A percentile compares a stretch with the other conserved stretches of the same genome.
Evolutionary conservation across 1,139 yeast species (phyloP).

Genomic region (Suhomyces bokatorum): DNA sequence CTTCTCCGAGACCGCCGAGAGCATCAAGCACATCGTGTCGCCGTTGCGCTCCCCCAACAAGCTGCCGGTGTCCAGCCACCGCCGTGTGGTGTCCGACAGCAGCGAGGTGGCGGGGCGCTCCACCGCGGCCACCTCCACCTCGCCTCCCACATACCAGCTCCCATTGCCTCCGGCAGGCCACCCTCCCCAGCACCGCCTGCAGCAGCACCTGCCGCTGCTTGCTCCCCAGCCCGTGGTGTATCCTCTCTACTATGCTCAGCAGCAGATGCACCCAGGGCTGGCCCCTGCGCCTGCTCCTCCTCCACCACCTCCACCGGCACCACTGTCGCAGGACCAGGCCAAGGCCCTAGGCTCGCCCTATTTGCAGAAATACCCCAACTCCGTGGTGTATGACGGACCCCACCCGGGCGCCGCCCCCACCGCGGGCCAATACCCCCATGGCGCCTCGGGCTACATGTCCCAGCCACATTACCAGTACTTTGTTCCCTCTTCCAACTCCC

Average conservation of each 20-base stretch:
- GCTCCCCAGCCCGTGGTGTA: slow-evolving; percentile 24
- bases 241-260: slow-evolving; percentile 25
- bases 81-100: slow-evolving; percentile 31
- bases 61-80: slow-evolving; percentile 31
- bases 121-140: slow-evolving; percentile 11
- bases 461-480: slow-evolving; percentile 31
- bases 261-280: too few relatives aligned
- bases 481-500: slow-evolving; percentile 24
- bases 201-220: slow-evolving; percentile 18
- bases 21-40: slow-evolving; percentile 26
- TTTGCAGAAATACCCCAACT: slow-evolving; percentile 32
- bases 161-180: slow-evolving; percentile 20
- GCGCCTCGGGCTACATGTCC: slow-evolving; percentile 15
- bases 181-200: slow-evolving; percentile 17
- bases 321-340: slow-evolving; percentile 8
- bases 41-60: slow-evolving; percentile 36
- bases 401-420: slow-evolving; percentile 14
- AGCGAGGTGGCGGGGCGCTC: slow-evolving; percentile 21
- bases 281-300: not conserved
- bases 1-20: slow-evolving; percentile 30
- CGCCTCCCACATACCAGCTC: slow-evolving; percentile 18
- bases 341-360: slow-evolving; percentile 36
- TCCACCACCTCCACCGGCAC: too few relatives aligned
- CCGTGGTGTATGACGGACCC: slow-evolving; percentile 7
- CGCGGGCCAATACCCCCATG: slow-evolving; percentile 11